These are phyloP conservation scores for Alternaria rosae DNA, from an alignment of 2,329 filamentous ascomycete genomes.

Conservation along the genomic window DNA sequence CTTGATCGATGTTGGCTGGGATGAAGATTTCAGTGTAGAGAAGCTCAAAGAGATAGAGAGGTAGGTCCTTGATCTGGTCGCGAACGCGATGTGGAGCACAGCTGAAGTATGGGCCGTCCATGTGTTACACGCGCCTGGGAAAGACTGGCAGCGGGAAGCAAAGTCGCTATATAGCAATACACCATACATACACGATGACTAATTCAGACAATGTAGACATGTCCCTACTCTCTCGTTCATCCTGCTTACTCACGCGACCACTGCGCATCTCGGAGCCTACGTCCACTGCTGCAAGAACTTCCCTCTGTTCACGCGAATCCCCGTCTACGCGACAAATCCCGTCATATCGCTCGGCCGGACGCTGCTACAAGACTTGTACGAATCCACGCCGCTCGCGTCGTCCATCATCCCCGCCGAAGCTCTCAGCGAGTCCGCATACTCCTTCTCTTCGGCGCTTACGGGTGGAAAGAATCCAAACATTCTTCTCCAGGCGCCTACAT, in stretches of 20 bases:
- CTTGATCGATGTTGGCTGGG: conserved; percentile 94
- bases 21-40: conserved; percentile 83
- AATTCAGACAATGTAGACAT: conserved; percentile 65
- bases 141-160: not conserved
- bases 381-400: conserved; percentile 85
- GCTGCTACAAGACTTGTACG: conserved; percentile 89
- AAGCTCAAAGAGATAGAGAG: conserved; percentile 90
- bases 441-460: conserved; percentile 61
- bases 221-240: conserved; percentile 91
- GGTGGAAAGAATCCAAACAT: conserved; percentile 56
- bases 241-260: conserved; percentile 91
- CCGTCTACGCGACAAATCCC: conserved; percentile 91
- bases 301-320: conserved; percentile 88
- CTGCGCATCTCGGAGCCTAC: conserved; percentile 89
- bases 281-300: conserved; percentile 98
- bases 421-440: conserved; percentile 69
- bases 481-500: conserved; percentile 73
- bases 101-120: not conserved
- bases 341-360: conserved; percentile 93
- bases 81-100: conserved; percentile 10
- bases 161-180: conserved; percentile 17
- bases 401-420: conserved; percentile 79
- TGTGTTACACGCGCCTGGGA: not conserved
- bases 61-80: conserved; percentile 56
- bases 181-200: conserved; percentile 19